These are phyloP conservation scores for Nymphaea colorata DNA, from an alignment of 164 flowering plant species.

Conservation along the genomic window DNA sequence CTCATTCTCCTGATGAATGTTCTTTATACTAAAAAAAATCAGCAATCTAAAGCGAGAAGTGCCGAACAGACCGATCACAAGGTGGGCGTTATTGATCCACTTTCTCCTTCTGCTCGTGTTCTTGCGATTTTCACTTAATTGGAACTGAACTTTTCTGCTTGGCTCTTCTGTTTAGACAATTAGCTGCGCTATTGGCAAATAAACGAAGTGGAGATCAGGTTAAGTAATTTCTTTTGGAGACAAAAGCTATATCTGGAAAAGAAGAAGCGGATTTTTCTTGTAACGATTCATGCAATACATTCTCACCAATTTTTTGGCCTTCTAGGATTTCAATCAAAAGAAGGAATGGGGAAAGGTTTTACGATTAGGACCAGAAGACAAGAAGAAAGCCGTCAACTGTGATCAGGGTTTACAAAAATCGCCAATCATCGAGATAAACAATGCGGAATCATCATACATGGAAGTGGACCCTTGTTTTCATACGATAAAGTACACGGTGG, in stretches of 20 bases:
- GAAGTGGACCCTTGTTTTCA: not conserved
- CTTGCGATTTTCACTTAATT: not conserved
- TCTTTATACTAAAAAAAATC: not conserved
- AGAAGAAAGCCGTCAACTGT: not conserved
- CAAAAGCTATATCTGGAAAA: not conserved
- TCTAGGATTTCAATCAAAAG: not conserved
- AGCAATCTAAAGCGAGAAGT: not conserved
- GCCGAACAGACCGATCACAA: not conserved
- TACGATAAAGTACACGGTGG: not conserved
- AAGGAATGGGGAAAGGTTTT: too few relatives aligned
- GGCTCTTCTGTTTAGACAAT: slow-evolving; percentile 32
- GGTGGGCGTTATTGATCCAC: not conserved
- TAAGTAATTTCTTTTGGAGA: not conserved
- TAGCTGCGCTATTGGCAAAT: slow-evolving; percentile 60
- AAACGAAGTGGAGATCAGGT: slow-evolving; percentile 28
- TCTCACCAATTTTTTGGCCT: not conserved
- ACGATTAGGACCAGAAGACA: not conserved
- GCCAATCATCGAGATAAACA: not conserved
- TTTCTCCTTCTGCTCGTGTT: too few relatives aligned
- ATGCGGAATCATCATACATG: not conserved
- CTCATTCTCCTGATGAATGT: not conserved
- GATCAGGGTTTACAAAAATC: not conserved
- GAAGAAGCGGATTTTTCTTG: not conserved
- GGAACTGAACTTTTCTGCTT: not conserved
- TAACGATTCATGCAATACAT: not conserved